Evolutionary conservation across 345 rosid genomes (phyloP), one percentile per base, ranked within the genome.

Genomic region (Eucalyptus marginata): DNA sequence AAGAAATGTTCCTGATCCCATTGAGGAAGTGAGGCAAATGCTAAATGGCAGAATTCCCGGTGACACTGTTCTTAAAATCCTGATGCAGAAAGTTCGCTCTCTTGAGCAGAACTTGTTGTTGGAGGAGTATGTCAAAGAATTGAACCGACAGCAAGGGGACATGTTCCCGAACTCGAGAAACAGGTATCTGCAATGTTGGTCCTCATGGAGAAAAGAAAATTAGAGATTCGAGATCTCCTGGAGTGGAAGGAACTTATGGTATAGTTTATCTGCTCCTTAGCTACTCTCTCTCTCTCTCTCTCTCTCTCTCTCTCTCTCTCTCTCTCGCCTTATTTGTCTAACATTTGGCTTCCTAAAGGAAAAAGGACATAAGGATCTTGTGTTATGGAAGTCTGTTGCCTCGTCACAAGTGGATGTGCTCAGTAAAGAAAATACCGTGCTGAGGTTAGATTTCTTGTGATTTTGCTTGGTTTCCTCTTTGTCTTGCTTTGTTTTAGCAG

Each of bases 61-160:
- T 66, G 98, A 96, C 80, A 93, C 95, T 59, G 97, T 96, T 81
- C 94, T 95, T 89, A 97, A 95, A 93, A 93, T 97, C 90, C 92
- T 97, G 96, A 94, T 97, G 98, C 98, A 96, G 92, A 97, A 96
- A 89, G 97, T 96, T 90, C 94, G 93, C 91, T 91, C 96, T 56
- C 96, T 97, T 51, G 98, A 96, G 93, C 86, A 92, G 93, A 96
- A 94, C 90, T 93, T 97, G 8, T 91, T 93, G 85, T 91, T 97
- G 80, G 98, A 95, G 91, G 99, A 95, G 87, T 95, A 93, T 90
- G 93, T 96, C 80, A 96, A 95, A 90, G 95, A 92, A 91, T 87
- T 94, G 92, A 95, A 94, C 84, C 88, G 89, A 54, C 92, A 94
- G 91, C 95, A 93, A 92, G 94, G 93, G 46, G 95, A 92, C 83